A percentile compares a stretch with the other conserved stretches of the same genome.
Evolutionary conservation across 2,329 filamentous ascomycete species (phyloP).

Genomic region (Fusarium acutatum): DNA sequence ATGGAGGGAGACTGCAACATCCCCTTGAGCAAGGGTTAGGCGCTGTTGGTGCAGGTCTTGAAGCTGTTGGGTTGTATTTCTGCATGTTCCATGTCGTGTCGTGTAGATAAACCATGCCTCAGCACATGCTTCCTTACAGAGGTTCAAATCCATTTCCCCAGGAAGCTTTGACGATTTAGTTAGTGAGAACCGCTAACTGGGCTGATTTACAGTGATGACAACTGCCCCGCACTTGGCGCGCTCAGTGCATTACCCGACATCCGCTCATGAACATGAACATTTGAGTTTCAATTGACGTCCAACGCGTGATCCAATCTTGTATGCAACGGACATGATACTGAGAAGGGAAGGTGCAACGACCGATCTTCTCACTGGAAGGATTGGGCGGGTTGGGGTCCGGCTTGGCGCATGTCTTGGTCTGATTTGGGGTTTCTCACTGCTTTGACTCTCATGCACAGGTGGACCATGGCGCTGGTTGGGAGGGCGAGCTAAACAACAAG

Average conservation of each 20-base stretch:
- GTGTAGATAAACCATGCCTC: not conserved
- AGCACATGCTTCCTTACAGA: not conserved
- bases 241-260: constrained; percentile 22
- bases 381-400: not conserved
- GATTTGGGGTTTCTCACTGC: not conserved
- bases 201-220: not conserved
- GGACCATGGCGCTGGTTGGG: not conserved
- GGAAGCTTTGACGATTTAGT: not conserved
- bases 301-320: constrained; percentile 26
- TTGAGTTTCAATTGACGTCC: not conserved
- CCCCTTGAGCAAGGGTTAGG: not conserved
- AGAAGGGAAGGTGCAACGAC: constrained; percentile 36
- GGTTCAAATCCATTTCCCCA: not conserved
- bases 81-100: not conserved
- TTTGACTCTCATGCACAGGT: not conserved
- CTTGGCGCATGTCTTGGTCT: constrained; percentile 21
- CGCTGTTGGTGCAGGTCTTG: not conserved
- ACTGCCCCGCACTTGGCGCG: constrained; percentile 30
- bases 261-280: not conserved
- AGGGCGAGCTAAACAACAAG: constrained; percentile 17
- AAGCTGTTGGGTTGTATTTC: not conserved
- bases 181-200: not conserved
- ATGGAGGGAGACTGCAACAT: not conserved
- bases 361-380: constrained; percentile 18
- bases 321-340: constrained; percentile 24